phyloP scores from a whole-genome alignment of 306 rosid species.

The Heteromeles arbutifolia region DNA sequence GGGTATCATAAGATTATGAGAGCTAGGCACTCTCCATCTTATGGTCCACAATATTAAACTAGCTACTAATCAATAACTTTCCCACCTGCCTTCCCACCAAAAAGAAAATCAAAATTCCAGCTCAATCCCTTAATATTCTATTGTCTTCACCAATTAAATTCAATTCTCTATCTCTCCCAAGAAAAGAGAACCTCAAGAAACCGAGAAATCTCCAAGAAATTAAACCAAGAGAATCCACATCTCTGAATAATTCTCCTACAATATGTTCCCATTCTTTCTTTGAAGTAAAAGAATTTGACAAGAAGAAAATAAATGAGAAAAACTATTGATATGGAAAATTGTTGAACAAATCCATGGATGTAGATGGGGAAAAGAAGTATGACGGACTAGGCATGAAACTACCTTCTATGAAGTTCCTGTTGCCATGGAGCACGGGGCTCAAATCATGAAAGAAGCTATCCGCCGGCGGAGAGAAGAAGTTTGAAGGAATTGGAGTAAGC shows the following conservation, averaged over 20 bases:
- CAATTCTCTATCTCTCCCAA: neutral
- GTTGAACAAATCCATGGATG: conserved; percentile 60
- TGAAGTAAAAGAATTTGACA: conserved; percentile 2
- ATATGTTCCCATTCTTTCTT: neutral
- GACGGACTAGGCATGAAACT: conserved; percentile 62
- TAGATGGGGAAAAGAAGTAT: conserved; percentile 49
- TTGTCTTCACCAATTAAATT: neutral
- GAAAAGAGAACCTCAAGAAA: neutral
- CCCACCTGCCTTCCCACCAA: conserved; percentile 25
- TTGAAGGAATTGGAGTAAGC: conserved; percentile 50
- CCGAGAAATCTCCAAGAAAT: neutral
- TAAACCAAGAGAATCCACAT: neutral
- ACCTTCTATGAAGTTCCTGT: conserved; percentile 50
- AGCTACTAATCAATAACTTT: conserved; percentile 21
- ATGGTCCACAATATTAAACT: conserved; percentile 13
- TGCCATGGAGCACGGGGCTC: conserved; percentile 50
- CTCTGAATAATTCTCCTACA: neutral
- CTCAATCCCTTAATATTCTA: neutral
- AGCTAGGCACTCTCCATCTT: conserved; percentile 10
- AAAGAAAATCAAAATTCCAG: conserved; percentile 14
- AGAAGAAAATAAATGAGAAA: neutral
- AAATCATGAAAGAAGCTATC: conserved; percentile 66
- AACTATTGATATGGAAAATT: conserved; percentile 34
- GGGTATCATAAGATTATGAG: neutral
- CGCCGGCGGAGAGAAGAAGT: conserved; percentile 45